These are phyloP conservation scores for Colletotrichum sp. DNA, from an alignment of 2,329 filamentous ascomycete genomes.

Conservation along the genomic window DNA sequence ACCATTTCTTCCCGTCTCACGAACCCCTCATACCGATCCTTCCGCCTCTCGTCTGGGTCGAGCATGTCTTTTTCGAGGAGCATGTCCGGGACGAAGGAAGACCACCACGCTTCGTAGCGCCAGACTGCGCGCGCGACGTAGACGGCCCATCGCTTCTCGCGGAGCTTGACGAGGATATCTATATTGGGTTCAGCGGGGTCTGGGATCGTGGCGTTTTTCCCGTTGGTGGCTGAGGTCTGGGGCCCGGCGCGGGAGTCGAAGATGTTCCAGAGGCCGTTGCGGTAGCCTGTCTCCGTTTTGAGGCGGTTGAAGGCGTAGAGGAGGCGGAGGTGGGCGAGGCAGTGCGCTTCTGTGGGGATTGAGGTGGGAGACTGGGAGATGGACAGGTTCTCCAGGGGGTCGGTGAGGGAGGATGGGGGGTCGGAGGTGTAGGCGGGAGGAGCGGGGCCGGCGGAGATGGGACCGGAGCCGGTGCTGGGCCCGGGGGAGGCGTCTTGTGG, in stretches of 20 bases:
- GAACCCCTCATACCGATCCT: conserved; percentile 31
- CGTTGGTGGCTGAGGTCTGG: conserved; percentile 7
- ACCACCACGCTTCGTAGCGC: conserved; percentile 68
- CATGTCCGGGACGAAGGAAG: conserved; percentile 31
- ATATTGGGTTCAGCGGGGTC: fast-evolving
- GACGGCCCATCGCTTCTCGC: conserved; percentile 72
- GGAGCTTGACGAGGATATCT: conserved; percentile 51
- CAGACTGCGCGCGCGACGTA: conserved; percentile 68
- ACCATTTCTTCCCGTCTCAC: conserved; percentile 23
- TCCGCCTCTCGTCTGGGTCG: conserved; percentile 9
- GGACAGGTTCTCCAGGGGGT: background rate
- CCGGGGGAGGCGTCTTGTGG: background rate
- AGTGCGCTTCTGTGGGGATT: background rate
- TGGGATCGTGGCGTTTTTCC: background rate
- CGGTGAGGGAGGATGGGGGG: background rate
- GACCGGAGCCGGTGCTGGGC: background rate
- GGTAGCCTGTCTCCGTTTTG: conserved; percentile 63
- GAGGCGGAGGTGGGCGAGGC: conserved; percentile 65
- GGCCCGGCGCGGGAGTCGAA: conserved; percentile 45
- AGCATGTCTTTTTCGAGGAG: conserved; percentile 32
- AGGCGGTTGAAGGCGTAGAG: conserved; percentile 67
- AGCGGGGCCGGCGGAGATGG: background rate
- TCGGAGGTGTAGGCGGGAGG: background rate
- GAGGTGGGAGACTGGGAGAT: background rate
- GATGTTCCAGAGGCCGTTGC: conserved; percentile 66